Evolutionary conservation across 2,329 filamentous ascomycete species (phyloP).

Genomic region (Westerdykella ornata): DNA sequence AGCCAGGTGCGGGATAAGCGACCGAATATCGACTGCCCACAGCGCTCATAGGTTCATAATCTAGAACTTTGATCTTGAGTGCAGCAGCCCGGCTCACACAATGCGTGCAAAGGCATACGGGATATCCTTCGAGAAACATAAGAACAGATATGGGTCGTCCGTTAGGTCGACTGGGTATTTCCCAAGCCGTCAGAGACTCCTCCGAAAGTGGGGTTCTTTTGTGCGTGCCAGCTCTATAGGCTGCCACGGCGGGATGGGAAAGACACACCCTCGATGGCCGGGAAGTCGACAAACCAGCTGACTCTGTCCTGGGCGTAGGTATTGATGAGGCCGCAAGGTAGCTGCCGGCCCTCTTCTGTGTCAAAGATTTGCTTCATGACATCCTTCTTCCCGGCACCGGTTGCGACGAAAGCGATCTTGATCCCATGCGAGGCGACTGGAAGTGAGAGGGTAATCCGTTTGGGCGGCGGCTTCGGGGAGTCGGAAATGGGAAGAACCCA

Average conservation of each 20-base stretch:
- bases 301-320: constrained; percentile 74
- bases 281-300: constrained; percentile 89
- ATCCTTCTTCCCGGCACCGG: constrained; percentile 80
- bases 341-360: constrained; percentile 58
- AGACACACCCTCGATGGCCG: constrained; percentile 76
- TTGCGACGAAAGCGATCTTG: constrained; percentile 85
- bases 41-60: no score
- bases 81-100: no score
- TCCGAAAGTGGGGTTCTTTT: not conserved
- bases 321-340: constrained; percentile 87
- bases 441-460: constrained; percentile 84
- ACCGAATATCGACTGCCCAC: no score
- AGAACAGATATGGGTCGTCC: not conserved
- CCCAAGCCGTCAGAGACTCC: not conserved
- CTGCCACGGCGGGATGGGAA: constrained; percentile 68
- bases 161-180: not conserved
- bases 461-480: constrained; percentile 88
- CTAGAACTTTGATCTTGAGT: no score
- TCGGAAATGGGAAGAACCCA: constrained; percentile 92
- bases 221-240: constrained; percentile 40
- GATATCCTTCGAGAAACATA: constrained; percentile 21
- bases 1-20: no score
- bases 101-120: constrained; percentile 10
- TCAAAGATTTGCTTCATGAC: constrained; percentile 92
- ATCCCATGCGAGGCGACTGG: constrained; percentile 84